Conservation (phyloP, 108 stramenopile genomes). For the Fragilaria crotonensis region DNA sequence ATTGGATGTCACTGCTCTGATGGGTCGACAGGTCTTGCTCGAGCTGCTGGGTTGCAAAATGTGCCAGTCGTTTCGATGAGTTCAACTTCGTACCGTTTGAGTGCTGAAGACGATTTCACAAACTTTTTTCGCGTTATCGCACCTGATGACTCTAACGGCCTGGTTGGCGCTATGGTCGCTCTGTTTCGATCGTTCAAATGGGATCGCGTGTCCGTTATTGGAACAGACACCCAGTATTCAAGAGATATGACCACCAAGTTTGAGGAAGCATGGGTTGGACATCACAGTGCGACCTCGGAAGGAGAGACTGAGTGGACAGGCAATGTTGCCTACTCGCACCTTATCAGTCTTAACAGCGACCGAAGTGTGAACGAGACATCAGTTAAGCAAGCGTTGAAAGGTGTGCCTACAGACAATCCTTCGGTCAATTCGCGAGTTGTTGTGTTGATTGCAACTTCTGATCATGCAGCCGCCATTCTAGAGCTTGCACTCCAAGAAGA, state of each 20-base stretch:
- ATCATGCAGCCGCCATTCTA: constrained; percentile 6
- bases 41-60: not conserved
- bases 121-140: constrained; percentile 7
- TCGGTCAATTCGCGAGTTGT: constrained; percentile 8
- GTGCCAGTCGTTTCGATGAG: not conserved
- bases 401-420: constrained; percentile 1
- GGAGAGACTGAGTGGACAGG: not conserved
- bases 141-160: constrained; percentile 5
- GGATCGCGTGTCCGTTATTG: constrained; percentile 6
- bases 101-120: constrained; percentile 8
- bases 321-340: not conserved
- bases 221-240: constrained; percentile 10
- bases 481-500: not conserved
- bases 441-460: constrained; percentile 10
- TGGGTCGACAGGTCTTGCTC: not conserved
- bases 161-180: constrained; percentile 5
- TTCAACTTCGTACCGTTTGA: constrained; percentile 1
- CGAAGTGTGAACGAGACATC: constrained; percentile 1
- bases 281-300: not conserved
- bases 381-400: not conserved
- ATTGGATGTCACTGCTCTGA: constrained; percentile 11
- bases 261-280: not conserved
- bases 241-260: not conserved
- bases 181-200: constrained; percentile 6
- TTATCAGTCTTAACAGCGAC: not conserved